Base-by-base conservation (phyloP, 2,329 filamentous ascomycete species). In the Xylaria sp. region DNA sequence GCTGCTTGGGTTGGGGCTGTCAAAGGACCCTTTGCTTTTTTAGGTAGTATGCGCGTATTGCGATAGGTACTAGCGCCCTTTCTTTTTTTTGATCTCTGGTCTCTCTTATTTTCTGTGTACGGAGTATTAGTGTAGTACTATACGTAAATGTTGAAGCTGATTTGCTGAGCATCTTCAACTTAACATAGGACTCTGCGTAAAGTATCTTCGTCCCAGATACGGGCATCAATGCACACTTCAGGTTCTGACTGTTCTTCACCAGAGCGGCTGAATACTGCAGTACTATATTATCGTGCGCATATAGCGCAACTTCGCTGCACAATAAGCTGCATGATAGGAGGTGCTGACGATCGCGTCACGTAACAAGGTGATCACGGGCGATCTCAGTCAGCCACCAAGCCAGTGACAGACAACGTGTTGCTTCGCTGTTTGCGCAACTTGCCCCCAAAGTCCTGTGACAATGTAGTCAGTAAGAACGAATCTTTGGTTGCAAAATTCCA, bases 311-410 rank as follows among this genome's bases (percentile, higher is more conserved):
- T 32, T 29, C 44, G 21, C 32, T 25, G n/a, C 21, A 40, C 25
- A 29, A 40, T 47, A 48, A 21, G 29, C 25, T 60, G 64, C 59
- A 65, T 70, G 44, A 70, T 42, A 60, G 50, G 68, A 64, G 57
- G 32, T 21, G 63, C 29, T 66, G 74, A 72, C 70, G 71, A 75
- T 75, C 73, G 63, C 64, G 71, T 75, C 67, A 73, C 71, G 72
- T 63, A 47, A 48, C 57, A 61, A 65, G 63, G 50, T 57, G 54
- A 58, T 55, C 59, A 29, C 53, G 54, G 59, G 12, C 37, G 29
- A 60, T 66, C 59, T 63, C 37, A 59, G 57, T 44, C 57, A 47
- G 40, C 58, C 59, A 61, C 40, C 2, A 12, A 58, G 40, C 68
- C 53, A 35, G 18, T 55, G 35, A 47, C 18, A 54, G 50, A 51